Base-by-base conservation (phyloP, 2,329 filamentous ascomycete genomes). In the Epichloe festucae region DNA sequence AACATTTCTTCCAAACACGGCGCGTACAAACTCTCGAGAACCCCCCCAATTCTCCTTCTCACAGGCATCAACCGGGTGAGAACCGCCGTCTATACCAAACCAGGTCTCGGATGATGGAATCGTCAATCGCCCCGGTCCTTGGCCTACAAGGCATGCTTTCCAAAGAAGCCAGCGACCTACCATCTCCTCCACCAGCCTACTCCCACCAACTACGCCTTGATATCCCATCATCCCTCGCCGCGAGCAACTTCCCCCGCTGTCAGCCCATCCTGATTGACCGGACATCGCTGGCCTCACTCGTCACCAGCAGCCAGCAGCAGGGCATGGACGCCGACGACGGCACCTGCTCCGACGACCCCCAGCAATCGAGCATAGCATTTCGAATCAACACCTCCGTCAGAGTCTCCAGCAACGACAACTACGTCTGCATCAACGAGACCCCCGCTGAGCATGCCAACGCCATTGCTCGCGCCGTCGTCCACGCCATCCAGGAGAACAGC, bases 321-420 rank as follows among this genome's bases (percentile, higher is more conserved):
- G 38, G 6, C 21, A 27, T 41, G 11, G 38, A 48, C 15, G 27
- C n/a, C 10, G 36, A 17, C 5, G 46, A 48, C 4, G 19, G 19
- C 12, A 17, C 2, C 14, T 21, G 12, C 47, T 8, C 38, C 6
- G 47, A 41, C 47, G 46, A 48, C 23, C 27, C 10, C 10, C 19
- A 5, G 10, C 56, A 62, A 44, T 68, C 69, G 1, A 63, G 73
- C 46, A 69, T 78, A 53, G 66, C 62, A 47, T 62, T 81, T 44
- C 65, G 63, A 15, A 73, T 81, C 64, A 71, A 73, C 57, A 70
- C 73, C 15, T 68, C 72, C 1, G 61, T 79, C 58, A 65, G 58
- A 53, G 65, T 81, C 57, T 62, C 63, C 39, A 72, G 70, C 54
- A 67, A 68, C 61, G 66, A 72, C 61, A 81, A 81, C 61, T 59